A percentile compares a stretch with the other conserved stretches of the same genome.
These are phyloP conservation scores for Dothistroma septosporum DNA, from an alignment of 2,329 filamentous ascomycete species.

Conservation along the genomic window DNA sequence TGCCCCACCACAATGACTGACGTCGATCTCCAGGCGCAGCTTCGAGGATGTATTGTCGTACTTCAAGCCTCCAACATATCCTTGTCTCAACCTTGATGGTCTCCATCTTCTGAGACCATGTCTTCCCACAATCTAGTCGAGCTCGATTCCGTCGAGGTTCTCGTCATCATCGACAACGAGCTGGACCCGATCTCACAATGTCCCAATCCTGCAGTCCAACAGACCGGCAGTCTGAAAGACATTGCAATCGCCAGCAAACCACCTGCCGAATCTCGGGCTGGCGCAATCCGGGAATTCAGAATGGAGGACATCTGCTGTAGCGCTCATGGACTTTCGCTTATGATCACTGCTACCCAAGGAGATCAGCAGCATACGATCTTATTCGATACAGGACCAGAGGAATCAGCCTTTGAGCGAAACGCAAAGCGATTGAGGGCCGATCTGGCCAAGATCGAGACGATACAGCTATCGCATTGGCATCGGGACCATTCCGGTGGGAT, in stretches of 20 bases:
- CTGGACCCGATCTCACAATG: conserved; percentile 28
- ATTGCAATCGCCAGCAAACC: conserved; percentile 17
- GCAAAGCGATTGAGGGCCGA: conserved; percentile 23
- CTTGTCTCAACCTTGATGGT: neutral
- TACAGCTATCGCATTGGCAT: conserved; percentile 30
- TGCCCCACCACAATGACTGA: neutral
- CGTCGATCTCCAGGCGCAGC: neutral
- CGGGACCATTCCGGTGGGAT: conserved; percentile 30
- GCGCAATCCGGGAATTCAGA: conserved; percentile 17
- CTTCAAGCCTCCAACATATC: neutral
- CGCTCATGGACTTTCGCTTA: conserved; percentile 29
- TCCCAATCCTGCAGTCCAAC: conserved; percentile 20
- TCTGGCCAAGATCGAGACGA: conserved; percentile 20
- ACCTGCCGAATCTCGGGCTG: conserved; percentile 9
- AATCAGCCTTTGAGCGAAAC: conserved; percentile 25
- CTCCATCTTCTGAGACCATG: conserved; percentile 13
- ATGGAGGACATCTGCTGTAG: conserved; percentile 31
- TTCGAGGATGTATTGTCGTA: neutral
- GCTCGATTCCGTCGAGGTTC: conserved; percentile 27
- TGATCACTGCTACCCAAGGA: conserved; percentile 26
- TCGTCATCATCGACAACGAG: conserved; percentile 30
- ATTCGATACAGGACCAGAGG: conserved; percentile 30
- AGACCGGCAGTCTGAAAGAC: conserved; percentile 24
- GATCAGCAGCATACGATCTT: conserved; percentile 23
- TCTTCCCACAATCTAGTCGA: conserved; percentile 16